A percentile compares a stretch with the other conserved stretches of the same genome.
Conservation (phyloP, 2,329 filamentous ascomycete species). For the Dichotomopilus funicola region DNA sequence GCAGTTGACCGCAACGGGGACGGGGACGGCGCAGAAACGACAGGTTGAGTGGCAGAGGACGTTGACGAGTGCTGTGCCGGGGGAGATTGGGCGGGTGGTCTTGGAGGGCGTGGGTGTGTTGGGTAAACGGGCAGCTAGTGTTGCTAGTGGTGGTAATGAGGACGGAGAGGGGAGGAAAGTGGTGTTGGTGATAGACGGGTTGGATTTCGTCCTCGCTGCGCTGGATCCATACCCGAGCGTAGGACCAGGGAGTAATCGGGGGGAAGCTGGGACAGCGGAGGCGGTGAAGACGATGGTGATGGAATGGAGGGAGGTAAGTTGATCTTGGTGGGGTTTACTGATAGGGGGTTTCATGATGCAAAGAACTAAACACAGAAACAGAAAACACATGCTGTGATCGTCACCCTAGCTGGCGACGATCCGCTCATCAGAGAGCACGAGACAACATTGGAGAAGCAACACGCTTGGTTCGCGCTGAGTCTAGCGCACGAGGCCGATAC, state of each 20-base stretch:
- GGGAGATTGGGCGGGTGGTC: conserved; percentile 35
- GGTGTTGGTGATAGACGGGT: conserved; percentile 59
- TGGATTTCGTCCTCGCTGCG: conserved; percentile 58
- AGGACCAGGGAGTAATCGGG: conserved; percentile 14
- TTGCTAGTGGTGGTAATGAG: neutral
- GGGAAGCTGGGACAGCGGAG: conserved; percentile 30
- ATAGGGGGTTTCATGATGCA: neutral
- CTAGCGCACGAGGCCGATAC: conserved; percentile 69
- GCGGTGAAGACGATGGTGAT: conserved; percentile 52
- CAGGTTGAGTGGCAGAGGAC: conserved; percentile 11
- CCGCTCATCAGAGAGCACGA: conserved; percentile 57
- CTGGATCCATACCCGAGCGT: conserved; percentile 36
- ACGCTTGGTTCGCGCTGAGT: conserved; percentile 63
- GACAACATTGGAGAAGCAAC: conserved; percentile 62
- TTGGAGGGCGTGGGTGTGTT: conserved; percentile 35
- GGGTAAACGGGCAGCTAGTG: conserved; percentile 7
- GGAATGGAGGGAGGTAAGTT: conserved; percentile 56
- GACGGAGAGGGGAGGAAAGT: conserved; percentile 33
- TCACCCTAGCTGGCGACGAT: conserved; percentile 66
- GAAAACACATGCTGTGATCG: conserved; percentile 57
- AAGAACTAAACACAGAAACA: conserved; percentile 27
- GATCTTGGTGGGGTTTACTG: neutral
- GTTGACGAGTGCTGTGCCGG: conserved; percentile 29
- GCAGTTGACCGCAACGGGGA: neutral
- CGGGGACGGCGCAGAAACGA: too few relatives aligned